Base-by-base conservation (phyloP, 805 yeast genomes). In the Ogataea neopini region DNA sequence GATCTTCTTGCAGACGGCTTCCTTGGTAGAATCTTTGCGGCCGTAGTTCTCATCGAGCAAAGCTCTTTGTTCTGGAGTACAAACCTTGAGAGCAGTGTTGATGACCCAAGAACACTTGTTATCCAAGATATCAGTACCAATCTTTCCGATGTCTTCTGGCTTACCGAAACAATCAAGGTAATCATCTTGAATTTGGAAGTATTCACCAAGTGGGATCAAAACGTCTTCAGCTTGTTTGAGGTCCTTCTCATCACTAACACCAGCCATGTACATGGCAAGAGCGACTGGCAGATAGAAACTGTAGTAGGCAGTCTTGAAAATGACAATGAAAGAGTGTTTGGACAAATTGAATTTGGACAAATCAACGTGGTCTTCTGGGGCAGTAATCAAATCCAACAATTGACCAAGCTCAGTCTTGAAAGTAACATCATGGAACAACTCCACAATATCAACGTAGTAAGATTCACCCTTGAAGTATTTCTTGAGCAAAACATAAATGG, bases 181-280 rank as follows among this genome's bases (percentile, higher is more conserved):
- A 69, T 94, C 99, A 67, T 94, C 99, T 74, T 94, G 99, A 59
- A 94, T 88, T 75, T 94, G 99, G 84, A 94, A 94, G 69, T 94
- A 94, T 70, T 94, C 97, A 50, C 99, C 99, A 58, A 94, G 79
- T 47, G 97, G 97, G 55, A 94, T 83, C 68, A 94, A 77, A 35
- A 94, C 83, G 58, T 88, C 94, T 52, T 76, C 77, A 15, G 89
- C 97, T 74, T 92, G 98, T 66, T 87, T 78, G 66, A 94, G 78
- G 68, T 92, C 97, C 59, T 72, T 68, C 47, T 77, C 85, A 60
- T 78, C 75, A 50, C 75, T 75, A 58, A 86, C 67, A 45, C 97
- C 98, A 49, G 96, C 86, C 78, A 88, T 85, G 70, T 74, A 86
- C 97, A 94, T 90, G 34, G 98, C 96, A 51, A 94, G 77, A 3